Base-by-base conservation (phyloP, 371 early-diverging fungal genomes). In the Phascolomyces articulosus region DNA sequence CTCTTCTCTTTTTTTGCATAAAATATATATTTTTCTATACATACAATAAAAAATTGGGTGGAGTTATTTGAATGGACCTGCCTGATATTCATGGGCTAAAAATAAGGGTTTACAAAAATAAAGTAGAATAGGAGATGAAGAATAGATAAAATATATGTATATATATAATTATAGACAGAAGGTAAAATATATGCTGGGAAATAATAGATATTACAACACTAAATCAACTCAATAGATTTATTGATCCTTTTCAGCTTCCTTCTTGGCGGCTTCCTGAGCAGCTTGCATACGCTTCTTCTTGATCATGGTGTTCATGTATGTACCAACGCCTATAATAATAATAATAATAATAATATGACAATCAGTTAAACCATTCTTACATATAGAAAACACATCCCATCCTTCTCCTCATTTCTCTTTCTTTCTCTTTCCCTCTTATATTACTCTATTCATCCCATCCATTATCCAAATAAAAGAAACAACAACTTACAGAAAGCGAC, bases 271-370 rank as follows among this genome's bases (percentile, higher is more conserved):
- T 58, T 68, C 66, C 65, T 79, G 72, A 54, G 77, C 68, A 60
- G 79, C 78, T 26, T 79, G 75, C 40, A 85, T 71, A 63, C 82
- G 83, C 60, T 70, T 77, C 63, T 77, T 82, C 85, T 93, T 95
- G 69, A 90, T 84, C 75, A 82, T 77, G 55, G 89, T 89, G 76
- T 93, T 93, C 70, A 91, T 85, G 65, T 91, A 93, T n/a, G 90
- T 90, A 65, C 93, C 93, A 68, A 93, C 92, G 48, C 82, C 84
- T 83, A 60, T n/a, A 10, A 53, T 24, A 44, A 55, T 34, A 31
- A 64, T 7, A 57, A 31, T 48, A 48, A 54, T 29, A 53, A 21
- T 40, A 21, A 29, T 21, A n/a, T n/a, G n/a, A n/a, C n/a, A n/a
- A n/a, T n/a, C n/a, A n/a, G n/a, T n/a, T n/a, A n/a, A n/a, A n/a